phyloP scores from a whole-genome alignment of 2,329 filamentous ascomycete species.

The Pseudopyrenochaeta lycopersici region DNA sequence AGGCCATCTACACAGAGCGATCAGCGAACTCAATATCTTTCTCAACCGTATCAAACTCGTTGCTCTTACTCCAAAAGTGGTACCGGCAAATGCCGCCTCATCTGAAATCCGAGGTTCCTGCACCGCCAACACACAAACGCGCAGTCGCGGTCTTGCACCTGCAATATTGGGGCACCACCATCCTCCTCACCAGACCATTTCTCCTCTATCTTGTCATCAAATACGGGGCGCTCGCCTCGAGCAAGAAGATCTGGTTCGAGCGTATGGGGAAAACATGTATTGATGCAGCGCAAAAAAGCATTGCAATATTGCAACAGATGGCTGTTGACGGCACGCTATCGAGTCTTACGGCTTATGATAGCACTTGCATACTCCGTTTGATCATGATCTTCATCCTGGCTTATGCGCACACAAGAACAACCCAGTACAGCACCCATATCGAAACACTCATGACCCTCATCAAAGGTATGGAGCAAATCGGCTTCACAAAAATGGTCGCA shows the following conservation, averaged over 20 bases:
- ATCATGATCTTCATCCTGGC: constrained; percentile 49
- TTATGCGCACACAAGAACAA: constrained; percentile 38
- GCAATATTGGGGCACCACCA: constrained; percentile 47
- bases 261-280: constrained; percentile 45
- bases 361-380: constrained; percentile 44
- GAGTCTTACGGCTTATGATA: constrained; percentile 47
- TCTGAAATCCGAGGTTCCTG: constrained; percentile 40
- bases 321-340: constrained; percentile 33
- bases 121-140: constrained; percentile 44
- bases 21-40: constrained; percentile 42
- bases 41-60: constrained; percentile 43
- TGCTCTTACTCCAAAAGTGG: constrained; percentile 46
- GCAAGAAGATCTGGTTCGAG: constrained; percentile 45
- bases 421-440: constrained; percentile 39
- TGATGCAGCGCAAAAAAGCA: constrained; percentile 41
- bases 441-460: constrained; percentile 32
- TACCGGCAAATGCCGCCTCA: constrained; percentile 42
- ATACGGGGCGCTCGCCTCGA: constrained; percentile 28
- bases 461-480: constrained; percentile 43
- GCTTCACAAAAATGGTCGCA: constrained; percentile 46
- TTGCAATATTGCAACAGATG: constrained; percentile 42
- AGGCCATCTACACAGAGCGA: constrained; percentile 45
- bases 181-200: constrained; percentile 46
- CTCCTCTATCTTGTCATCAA: constrained; percentile 46
- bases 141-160: constrained; percentile 46